These are phyloP conservation scores for Aspergillus texensis DNA, from an alignment of 2,329 filamentous ascomycete genomes.

Conservation along the genomic window DNA sequence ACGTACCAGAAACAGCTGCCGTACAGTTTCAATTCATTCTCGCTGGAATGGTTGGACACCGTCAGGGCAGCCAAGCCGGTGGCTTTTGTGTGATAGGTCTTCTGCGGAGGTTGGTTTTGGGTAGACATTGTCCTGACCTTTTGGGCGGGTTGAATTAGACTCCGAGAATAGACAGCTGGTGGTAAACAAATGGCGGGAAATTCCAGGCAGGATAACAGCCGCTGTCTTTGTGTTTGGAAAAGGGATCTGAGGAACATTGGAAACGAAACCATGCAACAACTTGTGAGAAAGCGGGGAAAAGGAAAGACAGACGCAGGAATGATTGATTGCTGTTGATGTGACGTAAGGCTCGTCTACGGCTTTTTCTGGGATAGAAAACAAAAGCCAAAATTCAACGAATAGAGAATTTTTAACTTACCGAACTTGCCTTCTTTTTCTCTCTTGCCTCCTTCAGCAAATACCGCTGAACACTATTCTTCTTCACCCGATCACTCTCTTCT, in stretches of 20 bases:
- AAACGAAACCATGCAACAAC: not conserved
- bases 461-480: constrained; percentile 76
- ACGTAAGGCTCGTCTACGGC: not conserved
- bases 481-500: constrained; percentile 74
- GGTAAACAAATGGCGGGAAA: not conserved
- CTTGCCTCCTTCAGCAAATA: constrained; percentile 66
- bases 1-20: constrained; percentile 80
- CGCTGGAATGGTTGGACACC: constrained; percentile 69
- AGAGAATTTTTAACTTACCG: constrained; percentile 46
- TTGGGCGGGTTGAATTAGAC: constrained; percentile 16
- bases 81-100: constrained; percentile 71
- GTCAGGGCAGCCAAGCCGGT: constrained; percentile 72
- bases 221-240: not conserved
- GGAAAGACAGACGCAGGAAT: not conserved
- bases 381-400: not conserved
- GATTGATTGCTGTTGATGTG: not conserved
- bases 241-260: not conserved
- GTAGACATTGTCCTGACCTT: constrained; percentile 48
- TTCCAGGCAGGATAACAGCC: not conserved
- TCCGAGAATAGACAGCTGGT: constrained; percentile 6
- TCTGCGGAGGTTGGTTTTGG: constrained; percentile 57
- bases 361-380: not conserved
- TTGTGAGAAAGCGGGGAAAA: not conserved
- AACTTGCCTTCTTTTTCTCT: constrained; percentile 60
- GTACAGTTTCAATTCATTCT: constrained; percentile 74